Conservation (phyloP, 31 red algal species). For the Porphyra umbilicalis region DNA sequence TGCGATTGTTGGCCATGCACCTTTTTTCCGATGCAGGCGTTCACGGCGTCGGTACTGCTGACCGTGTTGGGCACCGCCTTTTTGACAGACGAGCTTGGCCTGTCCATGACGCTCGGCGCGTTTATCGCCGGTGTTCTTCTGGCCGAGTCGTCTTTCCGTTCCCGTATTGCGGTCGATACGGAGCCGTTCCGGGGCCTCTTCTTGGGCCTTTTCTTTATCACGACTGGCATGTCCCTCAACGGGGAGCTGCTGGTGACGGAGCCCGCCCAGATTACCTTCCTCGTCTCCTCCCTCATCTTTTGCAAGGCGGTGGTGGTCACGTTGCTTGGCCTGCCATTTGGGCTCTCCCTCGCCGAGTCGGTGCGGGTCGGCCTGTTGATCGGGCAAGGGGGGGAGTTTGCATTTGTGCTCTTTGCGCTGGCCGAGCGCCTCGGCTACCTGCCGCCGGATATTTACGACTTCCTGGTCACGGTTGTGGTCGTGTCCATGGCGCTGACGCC, state of each 20-base stretch:
- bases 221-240: constrained; percentile 80
- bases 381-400: constrained; percentile 94
- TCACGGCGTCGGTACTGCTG: constrained; percentile 71
- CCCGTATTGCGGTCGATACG: constrained; percentile 71
- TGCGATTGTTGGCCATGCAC: too few relatives aligned
- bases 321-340: constrained; percentile 52
- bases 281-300: constrained; percentile 46
- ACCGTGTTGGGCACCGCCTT: constrained; percentile 75
- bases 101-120: constrained; percentile 86
- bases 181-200: constrained; percentile 89
- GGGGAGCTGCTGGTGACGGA: constrained; percentile 46
- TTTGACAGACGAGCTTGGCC: constrained; percentile 75
- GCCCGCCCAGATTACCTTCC: constrained; percentile 27
- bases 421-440: constrained; percentile 82
- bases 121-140: constrained; percentile 91
- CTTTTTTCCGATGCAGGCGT: too few relatives aligned
- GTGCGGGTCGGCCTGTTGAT: constrained; percentile 74
- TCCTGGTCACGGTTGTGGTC: constrained; percentile 73
- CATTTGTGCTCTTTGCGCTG: constrained; percentile 91
- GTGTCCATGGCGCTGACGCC: constrained; percentile 92
- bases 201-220: constrained; percentile 93
- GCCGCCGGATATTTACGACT: constrained; percentile 52
- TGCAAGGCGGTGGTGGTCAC: constrained; percentile 68
- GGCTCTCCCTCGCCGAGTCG: constrained; percentile 69
- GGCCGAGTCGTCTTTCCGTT: constrained; percentile 76